Base-by-base conservation (phyloP, 495 filamentous ascomycete species). In the Xylaria sp. region DNA sequence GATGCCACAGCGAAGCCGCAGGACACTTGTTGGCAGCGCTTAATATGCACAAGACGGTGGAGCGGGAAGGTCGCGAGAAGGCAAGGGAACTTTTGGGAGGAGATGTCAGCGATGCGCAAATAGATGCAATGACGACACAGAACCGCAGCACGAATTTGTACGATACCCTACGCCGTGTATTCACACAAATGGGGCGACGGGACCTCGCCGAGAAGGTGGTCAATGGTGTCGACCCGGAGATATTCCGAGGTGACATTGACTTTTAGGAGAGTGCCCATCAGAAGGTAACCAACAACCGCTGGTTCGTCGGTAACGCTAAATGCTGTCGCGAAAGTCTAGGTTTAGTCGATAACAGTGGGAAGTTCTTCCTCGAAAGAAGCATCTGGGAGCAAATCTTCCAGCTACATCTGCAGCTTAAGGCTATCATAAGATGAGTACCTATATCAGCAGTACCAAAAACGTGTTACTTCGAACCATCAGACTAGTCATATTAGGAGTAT, bases 131-230 rank as follows among this genome's bases (percentile, higher is more conserved):
- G 91, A 89, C 94, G 52, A 87, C 84, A 67, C 94, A 97, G 84
- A 99, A 99, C 81, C 90, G 97, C 78, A 97, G 94, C 84, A 97
- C 95, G 46, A 99, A 97, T 79, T 82, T 98, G 64, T 94, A 96
- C 76, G 96, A 99, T 80, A 98, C 96, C 5, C 81, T 99, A 64
- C 85, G 94, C 61, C 85, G 97, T 68, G 97, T 98, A 9, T 98
- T 98, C 79, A 92, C 88, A 40, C 94, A 96, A 86, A 98, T 99
- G 96, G 91, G 90, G 0, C 80, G 96, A 64, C 84, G 93, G 58
- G 96, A 99, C 83, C 77, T 99, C 79, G 90, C 91, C 5, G 95
- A 98, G 72, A 85, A 88, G 85, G 96, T 98, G 8, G 89, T 92
- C 50, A 87, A 91, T 4, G 95, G 93, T 40, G 93, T 99, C 85